Percentiles rank a stretch among this genome's conserved stretches.
Evolutionary conservation across 306 rosid genomes (phyloP).

Genomic region (Acmispon strigosus): DNA sequence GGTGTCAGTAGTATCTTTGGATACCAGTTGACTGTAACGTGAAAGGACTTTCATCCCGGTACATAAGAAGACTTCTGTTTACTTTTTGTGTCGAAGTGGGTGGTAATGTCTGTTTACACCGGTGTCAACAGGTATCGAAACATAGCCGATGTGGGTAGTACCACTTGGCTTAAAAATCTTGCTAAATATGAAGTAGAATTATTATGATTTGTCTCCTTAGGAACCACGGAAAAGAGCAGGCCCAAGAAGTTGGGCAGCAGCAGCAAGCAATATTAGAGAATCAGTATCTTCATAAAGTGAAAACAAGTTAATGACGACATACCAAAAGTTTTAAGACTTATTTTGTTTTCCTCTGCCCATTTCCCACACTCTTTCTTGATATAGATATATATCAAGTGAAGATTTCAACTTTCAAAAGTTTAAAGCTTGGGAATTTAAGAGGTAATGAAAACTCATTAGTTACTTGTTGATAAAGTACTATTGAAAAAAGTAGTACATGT

Average conservation of each 20-base stretch:
- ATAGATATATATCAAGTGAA: background rate
- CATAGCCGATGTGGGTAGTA: slow-evolving; percentile 20
- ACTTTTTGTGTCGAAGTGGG: too few species aligned
- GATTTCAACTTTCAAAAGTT: background rate
- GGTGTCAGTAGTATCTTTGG: background rate
- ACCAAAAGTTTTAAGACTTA: background rate
- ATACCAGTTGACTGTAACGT: too few species aligned
- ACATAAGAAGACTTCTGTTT: too few species aligned
- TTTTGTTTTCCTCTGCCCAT: background rate
- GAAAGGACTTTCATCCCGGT: too few species aligned
- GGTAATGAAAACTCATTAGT: background rate
- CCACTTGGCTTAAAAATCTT: slow-evolving; percentile 59
- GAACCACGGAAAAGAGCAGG: slow-evolving; percentile 44
- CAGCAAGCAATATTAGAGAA: slow-evolving; percentile 34
- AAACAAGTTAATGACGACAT: background rate
- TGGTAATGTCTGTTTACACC: too few species aligned
- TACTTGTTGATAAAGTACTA: background rate
- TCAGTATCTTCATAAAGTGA: slow-evolving; percentile 39
- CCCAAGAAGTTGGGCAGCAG: slow-evolving; percentile 31
- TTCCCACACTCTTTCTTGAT: background rate
- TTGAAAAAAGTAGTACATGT: background rate
- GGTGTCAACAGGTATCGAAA: too few species aligned
- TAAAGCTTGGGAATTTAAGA: background rate
- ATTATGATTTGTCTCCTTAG: slow-evolving; percentile 56
- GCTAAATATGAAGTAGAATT: slow-evolving; percentile 37